phyloP scores from a whole-genome alignment of 805 yeast species.

The Diddensiella santjacobensis region DNA sequence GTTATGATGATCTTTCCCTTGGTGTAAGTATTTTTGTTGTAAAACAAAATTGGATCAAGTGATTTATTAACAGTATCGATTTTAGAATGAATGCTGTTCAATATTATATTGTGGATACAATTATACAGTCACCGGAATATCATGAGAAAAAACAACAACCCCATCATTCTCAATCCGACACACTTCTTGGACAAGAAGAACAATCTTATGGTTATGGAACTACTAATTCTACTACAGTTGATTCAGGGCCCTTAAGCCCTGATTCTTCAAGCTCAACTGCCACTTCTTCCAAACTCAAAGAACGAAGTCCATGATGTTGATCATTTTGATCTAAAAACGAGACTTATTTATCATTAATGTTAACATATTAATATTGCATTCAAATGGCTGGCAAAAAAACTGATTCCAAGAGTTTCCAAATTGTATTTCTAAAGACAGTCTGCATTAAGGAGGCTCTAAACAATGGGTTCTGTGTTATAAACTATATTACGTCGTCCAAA shows the following conservation, averaged over 20 bases:
- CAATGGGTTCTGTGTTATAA: no score
- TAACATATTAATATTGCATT: no score
- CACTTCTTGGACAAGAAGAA: background rate
- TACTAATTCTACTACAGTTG: background rate
- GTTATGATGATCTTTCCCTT: conserved; percentile 63
- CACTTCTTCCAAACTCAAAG: no score
- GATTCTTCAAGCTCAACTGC: background rate
- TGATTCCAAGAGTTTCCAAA: no score
- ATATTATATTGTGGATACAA: conserved; percentile 54
- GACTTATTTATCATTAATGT: no score
- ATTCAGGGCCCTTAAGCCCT: background rate
- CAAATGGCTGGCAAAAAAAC: no score
- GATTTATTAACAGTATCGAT: conserved; percentile 2
- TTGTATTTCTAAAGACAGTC: no score
- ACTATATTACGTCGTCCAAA: no score
- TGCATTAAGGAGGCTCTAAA: no score
- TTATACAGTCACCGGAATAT: conserved; percentile 44
- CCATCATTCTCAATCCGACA: background rate
- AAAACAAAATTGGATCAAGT: background rate
- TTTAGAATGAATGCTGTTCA: conserved; percentile 43
- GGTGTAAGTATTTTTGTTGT: conserved; percentile 26
- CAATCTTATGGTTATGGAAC: background rate
- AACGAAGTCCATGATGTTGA: no score
- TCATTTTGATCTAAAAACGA: no score
- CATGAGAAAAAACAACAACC: background rate